Evolutionary conservation across 1,284 basidiomycete species (phyloP).

Genomic region (Leucocoprinus gongylophorus): DNA sequence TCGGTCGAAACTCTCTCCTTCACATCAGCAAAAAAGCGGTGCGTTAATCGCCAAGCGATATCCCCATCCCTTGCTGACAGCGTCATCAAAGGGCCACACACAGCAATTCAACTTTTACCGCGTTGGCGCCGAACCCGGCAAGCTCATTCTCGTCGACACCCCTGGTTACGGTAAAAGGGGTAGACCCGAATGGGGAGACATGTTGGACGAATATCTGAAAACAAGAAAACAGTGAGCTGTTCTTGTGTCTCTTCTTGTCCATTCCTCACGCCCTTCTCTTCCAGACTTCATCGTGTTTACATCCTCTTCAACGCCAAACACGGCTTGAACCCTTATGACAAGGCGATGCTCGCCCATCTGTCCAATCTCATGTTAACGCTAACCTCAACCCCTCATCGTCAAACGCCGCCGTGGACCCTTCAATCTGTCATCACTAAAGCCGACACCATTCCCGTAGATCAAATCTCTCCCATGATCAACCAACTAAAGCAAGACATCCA

Average conservation of each 20-base stretch:
- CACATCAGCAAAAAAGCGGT: slow-evolving; percentile 64
- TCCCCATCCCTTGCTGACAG: no score
- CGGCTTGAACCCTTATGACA: slow-evolving; percentile 48
- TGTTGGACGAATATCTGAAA: slow-evolving; percentile 58
- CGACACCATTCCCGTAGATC: slow-evolving; percentile 39
- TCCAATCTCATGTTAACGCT: slow-evolving; percentile 35
- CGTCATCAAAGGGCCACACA: slow-evolving; percentile 53
- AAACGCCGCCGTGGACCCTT: slow-evolving; percentile 43
- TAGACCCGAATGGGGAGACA: slow-evolving; percentile 60
- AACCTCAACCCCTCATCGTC: no score
- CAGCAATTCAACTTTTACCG: slow-evolving; percentile 64
- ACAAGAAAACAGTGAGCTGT: slow-evolving; percentile 51
- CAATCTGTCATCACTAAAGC: slow-evolving; percentile 69
- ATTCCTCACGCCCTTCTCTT: neutral
- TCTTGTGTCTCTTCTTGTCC: neutral
- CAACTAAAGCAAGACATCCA: slow-evolving; percentile 39
- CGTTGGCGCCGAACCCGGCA: slow-evolving; percentile 47
- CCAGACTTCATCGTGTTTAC: slow-evolving; percentile 61
- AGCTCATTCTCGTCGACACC: slow-evolving; percentile 64
- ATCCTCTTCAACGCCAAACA: slow-evolving; percentile 64
- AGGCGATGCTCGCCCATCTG: slow-evolving; percentile 51
- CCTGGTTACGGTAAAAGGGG: slow-evolving; percentile 74
- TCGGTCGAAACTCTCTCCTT: slow-evolving; percentile 50
- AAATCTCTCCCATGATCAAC: slow-evolving; percentile 25
- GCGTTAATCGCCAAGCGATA: slow-evolving; percentile 24